A percentile compares a stretch with the other conserved stretches of the same genome.
Conservation (phyloP, 2,329 filamentous ascomycete genomes). For the Raffaelea albimanens region DNA sequence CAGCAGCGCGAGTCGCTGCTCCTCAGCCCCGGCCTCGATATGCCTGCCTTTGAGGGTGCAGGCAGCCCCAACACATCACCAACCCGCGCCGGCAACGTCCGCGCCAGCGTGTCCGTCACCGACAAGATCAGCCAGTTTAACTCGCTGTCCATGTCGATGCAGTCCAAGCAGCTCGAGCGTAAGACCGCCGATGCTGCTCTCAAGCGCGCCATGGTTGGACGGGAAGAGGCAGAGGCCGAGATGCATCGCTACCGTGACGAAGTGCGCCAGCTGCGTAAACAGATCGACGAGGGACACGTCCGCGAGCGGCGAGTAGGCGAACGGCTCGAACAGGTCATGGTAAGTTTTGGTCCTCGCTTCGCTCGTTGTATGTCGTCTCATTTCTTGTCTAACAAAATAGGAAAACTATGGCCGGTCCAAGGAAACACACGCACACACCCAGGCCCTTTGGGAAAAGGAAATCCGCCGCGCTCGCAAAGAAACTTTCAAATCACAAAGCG, state of each 20-base stretch:
- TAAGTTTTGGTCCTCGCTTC: too few relatives aligned
- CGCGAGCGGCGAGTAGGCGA: slow-evolving; percentile 58
- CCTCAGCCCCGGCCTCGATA: neutral
- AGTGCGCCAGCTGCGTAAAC: slow-evolving; percentile 40
- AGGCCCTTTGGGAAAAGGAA: slow-evolving; percentile 65
- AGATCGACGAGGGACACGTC: slow-evolving; percentile 56
- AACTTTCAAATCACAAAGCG: slow-evolving; percentile 64
- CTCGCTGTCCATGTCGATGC: slow-evolving; percentile 49
- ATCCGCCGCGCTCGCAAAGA: slow-evolving; percentile 61
- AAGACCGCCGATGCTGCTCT: slow-evolving; percentile 57
- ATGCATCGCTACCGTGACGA: slow-evolving; percentile 56
- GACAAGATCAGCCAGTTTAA: slow-evolving; percentile 68
- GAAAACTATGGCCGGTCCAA: slow-evolving; percentile 63
- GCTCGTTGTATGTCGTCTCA: neutral
- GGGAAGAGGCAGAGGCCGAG: slow-evolving; percentile 65
- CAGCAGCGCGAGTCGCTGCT: slow-evolving; percentile 25
- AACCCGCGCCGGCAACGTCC: neutral
- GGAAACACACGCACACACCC: slow-evolving; percentile 57
- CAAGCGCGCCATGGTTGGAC: slow-evolving; percentile 56
- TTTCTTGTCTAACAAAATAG: slow-evolving; percentile 27
- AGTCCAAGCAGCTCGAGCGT: slow-evolving; percentile 52
- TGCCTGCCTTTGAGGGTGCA: neutral
- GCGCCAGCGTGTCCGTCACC: slow-evolving; percentile 39
- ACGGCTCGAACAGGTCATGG: slow-evolving; percentile 60
- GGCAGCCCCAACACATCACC: neutral